Base-by-base conservation (phyloP, 2,329 filamentous ascomycete species). In the Westerdykella aurantiaca region DNA sequence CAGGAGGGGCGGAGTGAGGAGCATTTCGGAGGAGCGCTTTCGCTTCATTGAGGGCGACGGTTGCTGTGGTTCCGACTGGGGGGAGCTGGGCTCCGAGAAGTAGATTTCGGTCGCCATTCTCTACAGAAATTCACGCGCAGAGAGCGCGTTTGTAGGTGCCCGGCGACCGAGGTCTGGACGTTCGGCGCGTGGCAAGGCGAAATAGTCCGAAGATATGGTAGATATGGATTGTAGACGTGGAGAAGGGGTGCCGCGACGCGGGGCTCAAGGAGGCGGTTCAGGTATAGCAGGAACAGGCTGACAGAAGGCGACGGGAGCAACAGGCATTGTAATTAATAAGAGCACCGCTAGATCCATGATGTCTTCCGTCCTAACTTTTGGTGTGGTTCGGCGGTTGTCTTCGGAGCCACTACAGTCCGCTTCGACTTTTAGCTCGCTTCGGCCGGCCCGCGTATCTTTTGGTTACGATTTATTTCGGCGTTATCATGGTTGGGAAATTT, bases 1-100 rank as follows among this genome's bases (percentile, higher is more conserved):
- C 31, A 63, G 53, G 14, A 67, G 49, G 14, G 66, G 66, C 35
- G 67, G 68, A 33, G 66, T 69, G 31, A 63, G 53, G 9, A 61
- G 62, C 22, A 57, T 50, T n/a, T 57, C 58, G 21, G 45, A 44
- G 22, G 50, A 50, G 45, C 60, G 63, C 39, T 63, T 67, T 33
- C 64, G 53, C 54, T 67, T 68, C 9, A 47, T 51, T 16, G 46
- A 37, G 23, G 57, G 48, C 13, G 52, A 47, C 2, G 17, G 22
- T 6, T 31, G 11, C 6, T 21, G n/a, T 5, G 45, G 33, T 22
- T 37, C 18, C 31, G 41, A 6, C 16, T 35, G 33, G 6, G 33
- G 33, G 3, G 33, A 35, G 6, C 16, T 14, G 33, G 7, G 9
- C n/a, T 11, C 17, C n/a, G 7, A 9, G 11, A 35, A 35, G 33